A percentile compares a stretch with the other conserved stretches of the same genome.
phyloP scores from a whole-genome alignment of 345 rosid species.

The Eucalyptus sp. region DNA sequence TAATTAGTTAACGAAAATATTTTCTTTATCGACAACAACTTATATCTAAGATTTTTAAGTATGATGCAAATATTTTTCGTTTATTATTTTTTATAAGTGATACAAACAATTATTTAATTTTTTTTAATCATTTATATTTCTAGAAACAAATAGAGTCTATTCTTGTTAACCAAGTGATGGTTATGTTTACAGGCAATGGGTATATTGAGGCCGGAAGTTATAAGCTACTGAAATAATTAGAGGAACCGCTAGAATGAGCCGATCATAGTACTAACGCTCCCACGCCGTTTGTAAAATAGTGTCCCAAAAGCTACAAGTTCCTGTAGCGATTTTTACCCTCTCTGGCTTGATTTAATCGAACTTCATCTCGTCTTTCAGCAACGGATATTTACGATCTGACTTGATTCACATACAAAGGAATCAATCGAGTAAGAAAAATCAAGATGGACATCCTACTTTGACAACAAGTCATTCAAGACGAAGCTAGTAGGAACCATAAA shows the following conservation, averaged over 20 bases:
- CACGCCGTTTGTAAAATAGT: not conserved
- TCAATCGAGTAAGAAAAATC: not conserved
- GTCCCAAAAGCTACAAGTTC: not conserved
- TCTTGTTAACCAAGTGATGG: not conserved
- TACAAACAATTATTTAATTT: too few relatives aligned
- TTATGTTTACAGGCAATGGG: not conserved
- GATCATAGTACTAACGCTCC: not conserved
- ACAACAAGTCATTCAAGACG: not conserved
- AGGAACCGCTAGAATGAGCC: not conserved
- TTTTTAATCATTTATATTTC: accelerated
- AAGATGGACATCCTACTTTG: not conserved
- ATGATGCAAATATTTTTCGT: not conserved
- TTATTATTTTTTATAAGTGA: too few relatives aligned
- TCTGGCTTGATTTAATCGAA: not conserved
- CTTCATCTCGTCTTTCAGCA: not conserved
- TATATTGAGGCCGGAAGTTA: not conserved
- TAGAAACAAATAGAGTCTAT: not conserved
- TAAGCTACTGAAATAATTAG: not conserved
- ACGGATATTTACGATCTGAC: not conserved
- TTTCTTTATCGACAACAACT: too few relatives aligned
- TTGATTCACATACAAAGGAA: not conserved
- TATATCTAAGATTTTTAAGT: not conserved
- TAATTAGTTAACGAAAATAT: too few relatives aligned
- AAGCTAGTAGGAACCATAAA: not conserved
- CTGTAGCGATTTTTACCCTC: not conserved